phyloP scores from a whole-genome alignment of 1,284 basidiomycete species.

The Ceratobasidium papillatum region DNA sequence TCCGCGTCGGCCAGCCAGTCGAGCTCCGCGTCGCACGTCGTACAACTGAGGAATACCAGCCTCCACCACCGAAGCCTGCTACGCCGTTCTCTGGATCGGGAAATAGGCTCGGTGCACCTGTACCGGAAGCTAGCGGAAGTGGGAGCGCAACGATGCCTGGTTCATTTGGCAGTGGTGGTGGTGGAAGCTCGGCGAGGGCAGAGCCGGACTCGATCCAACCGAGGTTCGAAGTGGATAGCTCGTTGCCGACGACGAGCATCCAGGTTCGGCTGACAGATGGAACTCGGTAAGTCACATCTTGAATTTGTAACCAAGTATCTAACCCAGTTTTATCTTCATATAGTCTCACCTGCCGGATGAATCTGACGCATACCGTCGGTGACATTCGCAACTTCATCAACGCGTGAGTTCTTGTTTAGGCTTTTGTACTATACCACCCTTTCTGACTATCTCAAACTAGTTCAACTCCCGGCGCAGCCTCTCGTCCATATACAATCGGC shows the following conservation, averaged over 20 bases:
- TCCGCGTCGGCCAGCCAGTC: constrained; percentile 82
- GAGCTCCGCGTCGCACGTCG: constrained; percentile 85
- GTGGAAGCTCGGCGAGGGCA: constrained; percentile 47
- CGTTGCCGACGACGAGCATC: constrained; percentile 86
- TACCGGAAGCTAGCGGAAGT: constrained; percentile 52
- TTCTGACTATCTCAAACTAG: constrained; percentile 55
- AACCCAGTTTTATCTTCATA: not conserved
- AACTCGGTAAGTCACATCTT: constrained; percentile 65
- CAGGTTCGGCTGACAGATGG: constrained; percentile 93
- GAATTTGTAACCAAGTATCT: constrained; percentile 2
- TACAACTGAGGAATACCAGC: constrained; percentile 76
- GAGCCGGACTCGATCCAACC: constrained; percentile 59
- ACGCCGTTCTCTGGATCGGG: constrained; percentile 80
- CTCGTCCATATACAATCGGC: constrained; percentile 75
- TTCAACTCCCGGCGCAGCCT: constrained; percentile 73
- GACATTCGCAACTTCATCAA: constrained; percentile 91
- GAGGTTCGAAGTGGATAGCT: constrained; percentile 83
- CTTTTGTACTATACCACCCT: constrained; percentile 28
- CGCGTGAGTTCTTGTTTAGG: constrained; percentile 72
- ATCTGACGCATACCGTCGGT: constrained; percentile 87
- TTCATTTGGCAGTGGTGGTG: constrained; percentile 37
- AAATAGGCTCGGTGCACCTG: constrained; percentile 80
- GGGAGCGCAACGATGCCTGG: constrained; percentile 50
- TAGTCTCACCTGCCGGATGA: constrained; percentile 89
- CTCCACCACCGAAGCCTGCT: constrained; percentile 56